Evolutionary conservation across 1,284 basidiomycete genomes (phyloP), one percentile per base, ranked within the genome.

Genomic region (Pulchroboletus neoregius): DNA sequence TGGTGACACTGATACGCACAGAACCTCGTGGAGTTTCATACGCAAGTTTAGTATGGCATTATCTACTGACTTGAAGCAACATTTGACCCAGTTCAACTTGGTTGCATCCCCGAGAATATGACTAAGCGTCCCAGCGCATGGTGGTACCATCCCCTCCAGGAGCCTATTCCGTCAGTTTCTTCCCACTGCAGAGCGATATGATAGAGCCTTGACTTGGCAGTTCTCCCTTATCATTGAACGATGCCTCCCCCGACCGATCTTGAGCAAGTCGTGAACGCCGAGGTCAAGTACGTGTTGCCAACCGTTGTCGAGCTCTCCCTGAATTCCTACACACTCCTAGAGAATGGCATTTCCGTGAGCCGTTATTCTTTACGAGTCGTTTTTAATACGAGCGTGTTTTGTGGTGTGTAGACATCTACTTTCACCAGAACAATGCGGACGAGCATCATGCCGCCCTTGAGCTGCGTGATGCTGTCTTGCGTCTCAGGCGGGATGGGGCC

Each of bases 271-370:
- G 59, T 86, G 1, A 75, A 80, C 6, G 67, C 70, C 8, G 84
- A 87, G 58, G 74, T 87, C 62, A 85, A 84, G 84, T 85, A 51
- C 24, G 74, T 65, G 7, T 12, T 15, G 0, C 12, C 5, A 11
- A 4, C 22, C 9, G 7, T 31, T 24, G 8, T 41, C 24, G 16
- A 33, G 4, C n/a, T 35, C 26, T 37, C 12, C 20, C 32, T 31
- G n/a, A 50, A 1, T 12, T 5, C 12, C 6, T 23, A 23, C 12
- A 15, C 22, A 24, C 12, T 27, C 27, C 45, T 11, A 86, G 84
- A 59, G 84, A 87, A 63, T 88, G 84, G 84, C 84, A 87, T 58
- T 87, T 88, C 57, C 84, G 85, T 87, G 61, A 56, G 76, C 45
- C 27, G 9, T 15, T 10, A 33, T 35, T 3, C n/a, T 20, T 2